These are phyloP conservation scores for Plenodomus lindquistii DNA, from an alignment of 2,329 filamentous ascomycete genomes.

Conservation along the genomic window DNA sequence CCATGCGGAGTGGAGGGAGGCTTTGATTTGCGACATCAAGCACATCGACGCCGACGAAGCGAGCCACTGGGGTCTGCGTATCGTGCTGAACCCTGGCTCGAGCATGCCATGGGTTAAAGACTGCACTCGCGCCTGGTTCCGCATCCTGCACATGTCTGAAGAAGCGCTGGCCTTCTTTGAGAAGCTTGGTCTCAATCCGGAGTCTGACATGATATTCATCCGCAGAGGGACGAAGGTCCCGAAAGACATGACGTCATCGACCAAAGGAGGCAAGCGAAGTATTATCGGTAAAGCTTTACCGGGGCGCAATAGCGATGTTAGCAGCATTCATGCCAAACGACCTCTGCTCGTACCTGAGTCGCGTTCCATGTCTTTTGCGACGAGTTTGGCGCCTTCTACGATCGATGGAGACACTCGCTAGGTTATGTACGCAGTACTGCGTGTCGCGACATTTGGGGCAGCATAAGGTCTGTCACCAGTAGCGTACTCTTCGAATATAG, in stretches of 20 bases:
- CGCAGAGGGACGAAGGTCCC: constrained; percentile 3
- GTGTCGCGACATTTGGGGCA: no score
- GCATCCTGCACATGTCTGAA: constrained; percentile 11
- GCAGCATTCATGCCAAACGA: not conserved
- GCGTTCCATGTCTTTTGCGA: not conserved
- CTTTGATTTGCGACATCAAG: constrained; percentile 9
- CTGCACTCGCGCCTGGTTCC: constrained; percentile 9
- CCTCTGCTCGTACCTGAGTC: not conserved
- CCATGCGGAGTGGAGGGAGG: constrained; percentile 6
- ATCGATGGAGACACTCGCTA: not conserved
- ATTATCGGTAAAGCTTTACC: not conserved
- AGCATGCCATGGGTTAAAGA: constrained; percentile 8
- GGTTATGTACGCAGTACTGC: not conserved
- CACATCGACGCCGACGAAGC: constrained; percentile 13
- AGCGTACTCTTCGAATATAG: no score
- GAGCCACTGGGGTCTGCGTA: constrained; percentile 7
- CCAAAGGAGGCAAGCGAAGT: not conserved
- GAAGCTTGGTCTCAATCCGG: constrained; percentile 7
- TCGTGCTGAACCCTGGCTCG: constrained; percentile 9
- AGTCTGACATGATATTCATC: constrained; percentile 16
- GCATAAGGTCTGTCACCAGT: no score
- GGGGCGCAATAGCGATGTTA: not conserved
- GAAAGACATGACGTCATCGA: not conserved
- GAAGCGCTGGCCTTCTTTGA: constrained; percentile 10
- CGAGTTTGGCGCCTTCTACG: not conserved